Evolutionary conservation across 2,329 filamentous ascomycete genomes (phyloP).

Genomic region (Didymella arachidicola): DNA sequence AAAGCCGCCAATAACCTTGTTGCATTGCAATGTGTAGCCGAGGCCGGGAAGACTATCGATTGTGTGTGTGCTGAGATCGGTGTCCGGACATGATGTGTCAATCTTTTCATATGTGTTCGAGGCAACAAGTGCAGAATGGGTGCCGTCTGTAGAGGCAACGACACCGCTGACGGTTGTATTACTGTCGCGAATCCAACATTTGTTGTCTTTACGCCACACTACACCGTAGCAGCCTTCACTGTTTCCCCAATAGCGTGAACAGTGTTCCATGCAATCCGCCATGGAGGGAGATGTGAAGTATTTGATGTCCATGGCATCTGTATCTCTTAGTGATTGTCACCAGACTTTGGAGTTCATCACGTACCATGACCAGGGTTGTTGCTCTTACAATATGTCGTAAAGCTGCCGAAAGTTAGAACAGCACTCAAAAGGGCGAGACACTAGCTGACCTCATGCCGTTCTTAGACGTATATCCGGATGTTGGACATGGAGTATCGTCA

Average conservation of each 20-base stretch:
- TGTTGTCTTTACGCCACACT: slow-evolving; percentile 30
- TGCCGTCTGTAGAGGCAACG: slow-evolving; percentile 16
- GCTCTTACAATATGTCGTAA: slow-evolving; percentile 41
- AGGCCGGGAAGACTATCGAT: slow-evolving; percentile 34
- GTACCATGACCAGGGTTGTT: slow-evolving; percentile 42
- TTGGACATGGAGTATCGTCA: slow-evolving; percentile 29
- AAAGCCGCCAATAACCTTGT: slow-evolving; percentile 31
- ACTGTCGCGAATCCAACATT: slow-evolving; percentile 43
- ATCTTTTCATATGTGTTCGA: slow-evolving; percentile 28
- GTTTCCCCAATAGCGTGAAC: slow-evolving; percentile 42
- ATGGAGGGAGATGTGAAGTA: slow-evolving; percentile 30
- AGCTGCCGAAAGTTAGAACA: slow-evolving; percentile 15
- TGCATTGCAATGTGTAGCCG: slow-evolving; percentile 42
- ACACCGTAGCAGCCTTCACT: slow-evolving; percentile 44
- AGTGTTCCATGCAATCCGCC: slow-evolving; percentile 42
- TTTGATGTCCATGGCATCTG: slow-evolving; percentile 14
- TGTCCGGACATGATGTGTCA: slow-evolving; percentile 33
- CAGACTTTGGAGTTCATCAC: not conserved
- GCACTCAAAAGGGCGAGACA: not conserved
- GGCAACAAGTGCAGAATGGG: slow-evolving; percentile 34
- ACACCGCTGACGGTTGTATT: slow-evolving; percentile 27
- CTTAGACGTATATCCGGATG: slow-evolving; percentile 30
- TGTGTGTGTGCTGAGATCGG: slow-evolving; percentile 33
- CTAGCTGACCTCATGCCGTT: slow-evolving; percentile 36
- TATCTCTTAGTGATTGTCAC: not conserved